Base-by-base conservation (phyloP, 1,284 basidiomycete species). In the Sporisorium exsertum region DNA sequence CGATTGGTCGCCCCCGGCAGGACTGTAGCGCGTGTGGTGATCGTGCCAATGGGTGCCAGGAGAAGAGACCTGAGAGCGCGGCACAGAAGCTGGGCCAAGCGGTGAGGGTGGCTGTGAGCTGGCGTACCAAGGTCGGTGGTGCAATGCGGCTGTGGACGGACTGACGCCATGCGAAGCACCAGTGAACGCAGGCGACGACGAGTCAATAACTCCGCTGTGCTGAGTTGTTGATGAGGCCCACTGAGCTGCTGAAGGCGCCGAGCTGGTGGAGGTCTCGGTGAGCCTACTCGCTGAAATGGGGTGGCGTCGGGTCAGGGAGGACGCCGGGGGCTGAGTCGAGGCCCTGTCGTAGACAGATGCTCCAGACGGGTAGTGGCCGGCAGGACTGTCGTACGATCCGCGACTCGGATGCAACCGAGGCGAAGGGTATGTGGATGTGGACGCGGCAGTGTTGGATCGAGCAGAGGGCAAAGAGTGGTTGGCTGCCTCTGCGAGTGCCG, bases 51-150 rank as follows among this genome's bases (percentile, higher is more conserved):
- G 53, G 8, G 54, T 53, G 22, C 60, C 54, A 4, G 70, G 64
- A 13, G 70, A 64, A 4, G 60, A 64, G 43, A 66, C 46, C 47
- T 64, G 71, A 2, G 71, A 63, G 32, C 65, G 65, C 2, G 62
- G 55, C 9, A 52, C 27, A 2, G 71, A 66, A 27, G 58, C 24
- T n/a, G 54, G 53, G n/a, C 49, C 60, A 26, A 53, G 59, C 10
- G 71, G 65, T 5, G 64, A 67, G 15, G 71, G 20, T 16, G 65
- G 65, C 29, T 56, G 69, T 7, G 69, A 71, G 51, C 69, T 59
- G 16, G 61, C 62, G 50, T 65, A 58, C 69, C 63, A 71, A 1
- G 59, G 51, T 0, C 69, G 63, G 40, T 71, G 63, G 2, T 55
- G 55, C 55, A 65, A 37, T 7, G 55, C 63, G n/a, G 58, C 56